Base-by-base conservation (phyloP, 2,329 filamentous ascomycete genomes). In the Exophiala viscosa region DNA sequence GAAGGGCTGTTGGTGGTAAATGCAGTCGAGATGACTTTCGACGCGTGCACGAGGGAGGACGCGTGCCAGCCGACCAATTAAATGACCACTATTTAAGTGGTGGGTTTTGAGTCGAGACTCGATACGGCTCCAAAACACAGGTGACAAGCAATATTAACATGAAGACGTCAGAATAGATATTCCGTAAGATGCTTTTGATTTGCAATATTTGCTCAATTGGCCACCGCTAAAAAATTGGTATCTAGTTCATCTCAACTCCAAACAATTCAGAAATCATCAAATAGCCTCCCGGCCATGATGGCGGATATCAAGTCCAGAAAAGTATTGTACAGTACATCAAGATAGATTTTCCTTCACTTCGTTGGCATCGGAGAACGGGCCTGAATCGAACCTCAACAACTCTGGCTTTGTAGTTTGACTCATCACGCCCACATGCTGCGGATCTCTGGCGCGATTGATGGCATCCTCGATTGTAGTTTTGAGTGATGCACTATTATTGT, bases 331-430 rank as follows among this genome's bases (percentile, higher is more conserved):
- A 56, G 17, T 52, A 56, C 45, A 56, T 59, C 56, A 59, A 48
- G 45, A 40, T 40, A 52, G 43, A 57, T 59, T 57, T 46, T 59
- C 55, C 32, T 68, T 67, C 39, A 74, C 65, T 61, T 74, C 72
- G 58, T 74, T 71, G 14, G 65, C 66, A 54, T 75, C 72, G 13
- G 70, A 73, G 57, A 75, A 75, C 4, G 72, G 72, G 54, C 72
- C 55, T n/a, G 59, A 59, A 45, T 74, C 54, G 66, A 65, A 39
- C 65, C 68, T 52, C 66, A 55, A 39, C 36, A 52, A 42, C 35
- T 54, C 38, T 36, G 67, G 34, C 58, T 57, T 38, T 59, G 65
- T 23, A 60, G 64, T 45, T 36, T 47, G 45, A 31, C 48, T 54
- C 8, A 45, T 41, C 13, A 48, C 53, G 9, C 49, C 49, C 20